Base-by-base conservation (phyloP, 2,329 filamentous ascomycete species). In the Emmonsiellopsis sp. region DNA sequence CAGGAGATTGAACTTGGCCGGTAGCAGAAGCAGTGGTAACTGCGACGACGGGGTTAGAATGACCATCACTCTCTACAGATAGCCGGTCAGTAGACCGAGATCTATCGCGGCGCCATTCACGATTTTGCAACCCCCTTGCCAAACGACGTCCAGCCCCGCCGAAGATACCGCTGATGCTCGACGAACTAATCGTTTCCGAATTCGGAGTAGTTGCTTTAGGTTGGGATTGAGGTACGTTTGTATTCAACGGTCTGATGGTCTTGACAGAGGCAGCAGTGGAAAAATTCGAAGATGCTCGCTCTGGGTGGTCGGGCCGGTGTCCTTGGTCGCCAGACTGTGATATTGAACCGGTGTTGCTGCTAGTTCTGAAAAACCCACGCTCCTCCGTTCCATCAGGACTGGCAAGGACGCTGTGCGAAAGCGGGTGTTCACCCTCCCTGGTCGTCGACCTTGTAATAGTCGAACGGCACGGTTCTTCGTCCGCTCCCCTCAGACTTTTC, bases 401-500 rank as follows among this genome's bases (percentile, higher is more conserved):
- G 14, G 81, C 86, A 37, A 81, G 83, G 48, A 87, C 79, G 64
- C 86, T 91, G 60, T 88, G 85, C 14, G 87, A 82, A 42, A 92
- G 71, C 17, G 87, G 87, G 65, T 92, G 87, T 51, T 88, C 85
- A 48, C 78, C 76, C 60, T 76, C 72, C 56, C 74, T 69, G 43
- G 74, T 75, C 46, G 17, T 31, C n/a, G 47, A 49, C 34, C 21
- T 27, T 27, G 21, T 27, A 27, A 27, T 27, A 27, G 80, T 65
- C 5, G 75, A 72, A 34, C 77, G 51, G 6, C 34, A 72, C 49
- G 73, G 70, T n/a, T 81, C 71, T 39, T 74, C 70, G 55, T 85
- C 81, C 53, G 84, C 81, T 5, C 77, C 78, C 49, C 77, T 74
- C 46, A 85, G 63, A 61, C 82, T 86, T 7, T 74, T 71, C 42